Evolutionary conservation across 139 green algal genomes (phyloP).

Genomic region (Choricystis sp.): DNA sequence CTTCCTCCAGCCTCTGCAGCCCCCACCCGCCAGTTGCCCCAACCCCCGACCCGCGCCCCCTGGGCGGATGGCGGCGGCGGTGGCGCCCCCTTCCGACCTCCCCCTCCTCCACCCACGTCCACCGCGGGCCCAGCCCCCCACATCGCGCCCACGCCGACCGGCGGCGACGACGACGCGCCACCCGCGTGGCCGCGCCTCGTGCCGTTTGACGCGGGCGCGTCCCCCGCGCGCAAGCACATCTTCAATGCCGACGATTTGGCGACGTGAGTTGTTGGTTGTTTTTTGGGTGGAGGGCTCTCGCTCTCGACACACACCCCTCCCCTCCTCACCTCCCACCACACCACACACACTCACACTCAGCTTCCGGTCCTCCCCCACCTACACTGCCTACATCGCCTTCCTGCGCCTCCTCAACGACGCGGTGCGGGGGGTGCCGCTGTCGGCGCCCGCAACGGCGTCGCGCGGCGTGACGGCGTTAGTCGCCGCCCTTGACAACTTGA

Average conservation of each 20-base stretch:
- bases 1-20: too few species aligned
- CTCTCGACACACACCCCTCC: too few species aligned
- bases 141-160: too few species aligned
- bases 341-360: too few species aligned
- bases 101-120: background rate
- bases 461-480: constrained; percentile 13
- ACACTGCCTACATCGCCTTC: constrained; percentile 61
- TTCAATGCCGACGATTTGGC: constrained; percentile 16
- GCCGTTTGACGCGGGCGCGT: background rate
- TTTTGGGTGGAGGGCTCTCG: too few species aligned
- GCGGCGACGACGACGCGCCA: background rate
- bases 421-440: constrained; percentile 33
- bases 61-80: too few species aligned
- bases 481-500: constrained; percentile 39
- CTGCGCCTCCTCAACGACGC: constrained; percentile 61
- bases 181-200: background rate
- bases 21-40: too few species aligned
- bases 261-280: too few species aligned
- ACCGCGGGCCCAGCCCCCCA: background rate
- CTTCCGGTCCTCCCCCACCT: constrained; percentile 22
- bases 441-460: constrained; percentile 18
- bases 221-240: constrained; percentile 26
- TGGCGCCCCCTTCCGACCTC: too few species aligned
- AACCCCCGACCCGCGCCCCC: too few species aligned
- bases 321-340: too few species aligned